Evolutionary conservation across 345 rosid genomes (phyloP), one percentile per base, ranked within the genome.

Genomic region (Orychophragmus violaceus): DNA sequence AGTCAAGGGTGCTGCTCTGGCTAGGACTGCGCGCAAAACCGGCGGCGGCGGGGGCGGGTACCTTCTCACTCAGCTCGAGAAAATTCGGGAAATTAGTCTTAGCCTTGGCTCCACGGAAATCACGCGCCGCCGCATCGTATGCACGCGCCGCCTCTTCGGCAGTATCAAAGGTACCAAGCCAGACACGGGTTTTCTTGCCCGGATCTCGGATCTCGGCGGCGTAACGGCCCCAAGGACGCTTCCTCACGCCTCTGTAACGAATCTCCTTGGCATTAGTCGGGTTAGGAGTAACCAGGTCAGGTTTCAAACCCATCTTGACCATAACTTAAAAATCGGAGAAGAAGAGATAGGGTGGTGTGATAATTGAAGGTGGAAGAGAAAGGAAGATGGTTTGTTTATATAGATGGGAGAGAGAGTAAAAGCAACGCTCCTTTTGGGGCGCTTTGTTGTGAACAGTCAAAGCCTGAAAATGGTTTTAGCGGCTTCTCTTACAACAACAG

Each of bases 121-220:
- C 90, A 45, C 91, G 95, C 49, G 98, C 95, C 2, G 96, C 96
- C 0, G 78, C 5, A 27, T 89, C 97, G 51, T 92, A 92, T 4
- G 98, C 98, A 64, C 91, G 91, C 81, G 96, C 96, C 1, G 98
- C 98, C 27, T 92, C 93, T 32, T 83, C 95, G 0, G 98, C 95
- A 0, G 98, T 92, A 32, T 87, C 93, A 17, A 86, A 92, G 13
- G 98, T 89, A 5, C 98, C 97, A 3, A 92, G 88, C 98, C 98
- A 92, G 46, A 89, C 95, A 0, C 98, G 84, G n/a, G 93, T 82
- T 68, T 89, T 89, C 84, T 86, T 92, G 3, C 87, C 87, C 0
- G 97, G 97, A 79, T 92, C 97, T 8, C 98, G 84, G 81, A 92
- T 92, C 93, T 92, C 98, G 35, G 98, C 95, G 6, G 98, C 97